These are phyloP conservation scores for Paecilomyces niveus DNA, from an alignment of 2,329 filamentous ascomycete genomes.

Conservation along the genomic window DNA sequence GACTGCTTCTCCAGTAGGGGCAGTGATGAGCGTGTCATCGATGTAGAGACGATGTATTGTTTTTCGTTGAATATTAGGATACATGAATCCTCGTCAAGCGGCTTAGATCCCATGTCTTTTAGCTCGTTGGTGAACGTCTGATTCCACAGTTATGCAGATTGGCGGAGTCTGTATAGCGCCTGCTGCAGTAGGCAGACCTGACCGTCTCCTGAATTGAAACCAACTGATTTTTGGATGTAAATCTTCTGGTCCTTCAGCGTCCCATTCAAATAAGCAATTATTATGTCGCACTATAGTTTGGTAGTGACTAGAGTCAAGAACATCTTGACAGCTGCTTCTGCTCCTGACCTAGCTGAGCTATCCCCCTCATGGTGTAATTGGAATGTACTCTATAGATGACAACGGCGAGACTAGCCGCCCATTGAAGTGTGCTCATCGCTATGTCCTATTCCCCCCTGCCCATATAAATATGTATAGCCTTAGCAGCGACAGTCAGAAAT, in stretches of 20 bases:
- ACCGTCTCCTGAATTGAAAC: background rate
- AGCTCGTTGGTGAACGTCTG: background rate
- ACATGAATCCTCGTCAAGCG: background rate
- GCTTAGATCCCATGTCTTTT: background rate
- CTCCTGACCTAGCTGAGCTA: too few species aligned
- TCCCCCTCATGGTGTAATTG: too few species aligned
- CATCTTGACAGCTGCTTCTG: too few species aligned
- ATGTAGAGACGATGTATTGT: background rate
- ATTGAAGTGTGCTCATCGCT: too few species aligned
- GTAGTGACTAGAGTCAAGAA: background rate
- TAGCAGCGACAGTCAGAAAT: too few species aligned
- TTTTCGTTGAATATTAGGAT: background rate
- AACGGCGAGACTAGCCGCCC: too few species aligned
- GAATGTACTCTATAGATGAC: too few species aligned
- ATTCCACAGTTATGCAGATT: background rate
- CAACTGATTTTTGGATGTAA: background rate
- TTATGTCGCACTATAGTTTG: background rate
- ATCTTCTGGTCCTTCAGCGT: background rate
- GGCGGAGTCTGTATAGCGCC: background rate
- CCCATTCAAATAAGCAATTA: background rate
- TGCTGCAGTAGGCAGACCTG: background rate
- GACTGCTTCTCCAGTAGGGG: background rate
- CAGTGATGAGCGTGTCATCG: background rate
- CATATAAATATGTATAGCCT: too few species aligned
- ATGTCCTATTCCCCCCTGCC: too few species aligned